Conservation (phyloP, 176 grass and related monocot species). For the Chrysopogon serrulatus region DNA sequence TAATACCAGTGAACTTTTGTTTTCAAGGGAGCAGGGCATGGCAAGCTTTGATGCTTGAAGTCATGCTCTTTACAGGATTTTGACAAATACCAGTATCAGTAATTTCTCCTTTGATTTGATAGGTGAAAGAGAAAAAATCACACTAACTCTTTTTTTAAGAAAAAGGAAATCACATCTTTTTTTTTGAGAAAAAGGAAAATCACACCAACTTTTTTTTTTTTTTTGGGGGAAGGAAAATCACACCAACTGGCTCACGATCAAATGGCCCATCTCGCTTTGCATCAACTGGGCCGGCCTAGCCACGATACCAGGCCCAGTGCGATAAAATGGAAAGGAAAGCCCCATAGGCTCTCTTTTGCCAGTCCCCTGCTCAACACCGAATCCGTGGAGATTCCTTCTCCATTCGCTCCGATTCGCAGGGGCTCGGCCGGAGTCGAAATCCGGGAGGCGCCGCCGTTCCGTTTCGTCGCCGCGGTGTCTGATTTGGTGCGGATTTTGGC, state of each 20-base stretch:
- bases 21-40: not conserved
- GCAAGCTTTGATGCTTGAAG: not conserved
- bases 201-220: too few species aligned
- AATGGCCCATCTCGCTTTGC: not conserved
- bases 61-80: not conserved
- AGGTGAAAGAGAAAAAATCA: not conserved
- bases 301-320: not conserved
- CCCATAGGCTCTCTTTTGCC: not conserved
- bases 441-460: not conserved
- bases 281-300: not conserved
- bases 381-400: not conserved
- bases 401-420: not conserved
- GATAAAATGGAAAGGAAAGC: not conserved
- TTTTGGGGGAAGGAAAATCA: not conserved
- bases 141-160: too few species aligned
- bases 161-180: too few species aligned
- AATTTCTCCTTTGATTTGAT: not conserved
- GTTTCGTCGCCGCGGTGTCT: not conserved
- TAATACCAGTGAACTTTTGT: not conserved
- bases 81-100: not conserved
- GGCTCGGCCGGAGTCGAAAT: not conserved
- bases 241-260: not conserved
- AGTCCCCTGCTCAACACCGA: not conserved
- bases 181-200: too few species aligned
- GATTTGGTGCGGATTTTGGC: constrained; percentile 7